These are phyloP conservation scores for Wickerhamomyces queroliae DNA, from an alignment of 805 yeast species.

Conservation along the genomic window DNA sequence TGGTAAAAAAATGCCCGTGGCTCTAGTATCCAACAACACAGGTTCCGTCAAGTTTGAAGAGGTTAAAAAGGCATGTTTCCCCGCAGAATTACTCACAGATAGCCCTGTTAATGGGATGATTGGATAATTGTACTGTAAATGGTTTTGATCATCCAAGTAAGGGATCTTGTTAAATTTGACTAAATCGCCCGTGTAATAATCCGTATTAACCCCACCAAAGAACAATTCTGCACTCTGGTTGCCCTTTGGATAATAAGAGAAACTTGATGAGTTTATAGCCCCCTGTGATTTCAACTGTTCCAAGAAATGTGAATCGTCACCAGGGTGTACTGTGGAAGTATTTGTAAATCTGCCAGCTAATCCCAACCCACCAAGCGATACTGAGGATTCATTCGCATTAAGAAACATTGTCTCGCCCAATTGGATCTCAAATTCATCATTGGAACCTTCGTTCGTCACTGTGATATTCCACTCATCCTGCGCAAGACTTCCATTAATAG, in stretches of 20 bases:
- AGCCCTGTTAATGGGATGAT: slow-evolving; percentile 42
- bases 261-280: slow-evolving; percentile 32
- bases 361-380: slow-evolving; percentile 40
- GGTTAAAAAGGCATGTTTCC: slow-evolving; percentile 29
- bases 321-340: background rate
- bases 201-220: slow-evolving; percentile 54
- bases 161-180: slow-evolving; percentile 47
- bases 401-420: slow-evolving; percentile 28
- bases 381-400: slow-evolving; percentile 29
- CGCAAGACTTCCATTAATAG: slow-evolving; percentile 14
- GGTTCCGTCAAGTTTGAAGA: slow-evolving; percentile 37
- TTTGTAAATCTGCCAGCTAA: slow-evolving; percentile 27
- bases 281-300: slow-evolving; percentile 24
- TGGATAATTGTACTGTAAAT: slow-evolving; percentile 30
- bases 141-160: slow-evolving; percentile 18
- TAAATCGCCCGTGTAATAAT: slow-evolving; percentile 39
- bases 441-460: background rate
- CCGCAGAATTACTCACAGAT: slow-evolving; percentile 36
- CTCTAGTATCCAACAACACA: slow-evolving; percentile 54
- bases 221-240: slow-evolving; percentile 31
- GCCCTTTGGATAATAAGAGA: slow-evolving; percentile 32
- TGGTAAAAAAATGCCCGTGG: slow-evolving; percentile 46
- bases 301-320: slow-evolving; percentile 22
- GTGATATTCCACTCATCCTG: slow-evolving; percentile 3
- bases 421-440: background rate